Percentiles rank a stretch among this genome's conserved stretches.
phyloP scores from a whole-genome alignment of 2,329 filamentous ascomycete species.

The Dothistroma septosporum region DNA sequence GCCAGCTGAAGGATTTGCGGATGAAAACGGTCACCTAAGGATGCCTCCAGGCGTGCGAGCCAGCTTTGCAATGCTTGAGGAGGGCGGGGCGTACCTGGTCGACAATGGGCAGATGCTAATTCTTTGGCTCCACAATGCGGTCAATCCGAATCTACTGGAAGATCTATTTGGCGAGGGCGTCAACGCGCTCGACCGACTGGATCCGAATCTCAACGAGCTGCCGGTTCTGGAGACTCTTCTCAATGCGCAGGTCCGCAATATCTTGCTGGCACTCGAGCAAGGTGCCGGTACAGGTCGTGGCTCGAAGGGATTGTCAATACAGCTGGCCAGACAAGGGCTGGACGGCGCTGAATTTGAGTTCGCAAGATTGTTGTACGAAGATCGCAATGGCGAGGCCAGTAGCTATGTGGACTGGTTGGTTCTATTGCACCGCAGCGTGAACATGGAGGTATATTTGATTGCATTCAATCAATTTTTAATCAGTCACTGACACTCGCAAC shows the following conservation, averaged over 20 bases:
- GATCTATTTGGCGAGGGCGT: conserved; percentile 84
- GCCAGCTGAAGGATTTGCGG: conserved; percentile 86
- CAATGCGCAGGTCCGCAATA: conserved; percentile 90
- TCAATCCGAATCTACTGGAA: conserved; percentile 82
- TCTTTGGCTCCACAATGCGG: conserved; percentile 87
- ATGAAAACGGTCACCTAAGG: conserved; percentile 80
- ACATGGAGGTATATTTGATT: conserved; percentile 61
- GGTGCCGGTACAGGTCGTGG: conserved; percentile 41
- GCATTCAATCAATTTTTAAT: not conserved
- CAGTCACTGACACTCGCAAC: conserved; percentile 16
- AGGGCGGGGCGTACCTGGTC: conserved; percentile 88
- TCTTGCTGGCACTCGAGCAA: conserved; percentile 82
- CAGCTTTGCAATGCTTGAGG: conserved; percentile 82
- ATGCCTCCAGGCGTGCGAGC: conserved; percentile 77
- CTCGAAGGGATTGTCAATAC: conserved; percentile 75
- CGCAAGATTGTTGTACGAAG: conserved; percentile 83
- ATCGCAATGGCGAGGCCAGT: conserved; percentile 95
- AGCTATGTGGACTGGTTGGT: conserved; percentile 99
- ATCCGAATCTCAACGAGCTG: conserved; percentile 73
- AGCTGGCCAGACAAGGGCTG: conserved; percentile 84
- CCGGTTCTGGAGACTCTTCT: conserved; percentile 87
- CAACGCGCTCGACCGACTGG: conserved; percentile 66
- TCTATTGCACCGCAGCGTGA: conserved; percentile 86
- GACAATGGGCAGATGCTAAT: conserved; percentile 92
- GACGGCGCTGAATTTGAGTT: conserved; percentile 98